phyloP scores from a whole-genome alignment of 768 basidiomycete genomes.

The Pulveroboletus ravenelii region DNA sequence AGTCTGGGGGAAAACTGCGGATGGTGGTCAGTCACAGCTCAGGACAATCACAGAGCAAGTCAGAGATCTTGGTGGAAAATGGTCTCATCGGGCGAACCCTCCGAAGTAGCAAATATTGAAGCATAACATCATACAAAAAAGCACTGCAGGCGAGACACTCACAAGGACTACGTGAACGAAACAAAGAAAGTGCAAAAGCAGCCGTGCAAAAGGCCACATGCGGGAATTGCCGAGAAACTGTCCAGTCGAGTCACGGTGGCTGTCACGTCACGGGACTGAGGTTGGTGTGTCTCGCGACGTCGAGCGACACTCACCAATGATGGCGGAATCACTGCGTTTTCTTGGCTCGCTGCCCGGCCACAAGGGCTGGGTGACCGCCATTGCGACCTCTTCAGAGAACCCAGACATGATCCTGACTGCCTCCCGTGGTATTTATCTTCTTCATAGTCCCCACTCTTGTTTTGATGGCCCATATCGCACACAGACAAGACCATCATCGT shows the following conservation, averaged over 20 bases:
- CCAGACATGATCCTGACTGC: conserved; percentile 99
- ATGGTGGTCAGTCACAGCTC: conserved; percentile 6
- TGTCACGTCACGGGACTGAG: conserved; percentile 42
- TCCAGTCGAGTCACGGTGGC: conserved; percentile 65
- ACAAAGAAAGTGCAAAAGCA: too few relatives aligned
- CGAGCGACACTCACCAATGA: conserved; percentile 33
- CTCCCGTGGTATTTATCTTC: conserved; percentile 72
- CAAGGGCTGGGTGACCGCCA: conserved; percentile 97
- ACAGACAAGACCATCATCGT: conserved; percentile 99
- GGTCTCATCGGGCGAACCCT: conserved; percentile 55
- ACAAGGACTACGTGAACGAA: conserved; percentile 1
- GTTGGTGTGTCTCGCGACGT: conserved; percentile 25
- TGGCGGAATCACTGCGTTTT: conserved; percentile 86
- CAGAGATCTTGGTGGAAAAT: conserved; percentile 72
- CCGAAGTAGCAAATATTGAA: conserved; percentile 68
- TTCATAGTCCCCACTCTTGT: conserved; percentile 7
- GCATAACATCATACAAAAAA: conserved; percentile 38
- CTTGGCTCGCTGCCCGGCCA: conserved; percentile 90
- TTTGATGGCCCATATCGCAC: conserved; percentile 38
- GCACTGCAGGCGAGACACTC: conserved; percentile 8
- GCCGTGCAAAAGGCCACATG: not conserved
- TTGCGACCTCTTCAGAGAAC: conserved; percentile 97
- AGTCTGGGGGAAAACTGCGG: not conserved
- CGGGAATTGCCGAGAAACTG: conserved; percentile 42
- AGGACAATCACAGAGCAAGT: conserved; percentile 16